A percentile compares a stretch with the other conserved stretches of the same genome.
Conservation (phyloP, 805 yeast genomes). For the Nakazawaea holstii region DNA sequence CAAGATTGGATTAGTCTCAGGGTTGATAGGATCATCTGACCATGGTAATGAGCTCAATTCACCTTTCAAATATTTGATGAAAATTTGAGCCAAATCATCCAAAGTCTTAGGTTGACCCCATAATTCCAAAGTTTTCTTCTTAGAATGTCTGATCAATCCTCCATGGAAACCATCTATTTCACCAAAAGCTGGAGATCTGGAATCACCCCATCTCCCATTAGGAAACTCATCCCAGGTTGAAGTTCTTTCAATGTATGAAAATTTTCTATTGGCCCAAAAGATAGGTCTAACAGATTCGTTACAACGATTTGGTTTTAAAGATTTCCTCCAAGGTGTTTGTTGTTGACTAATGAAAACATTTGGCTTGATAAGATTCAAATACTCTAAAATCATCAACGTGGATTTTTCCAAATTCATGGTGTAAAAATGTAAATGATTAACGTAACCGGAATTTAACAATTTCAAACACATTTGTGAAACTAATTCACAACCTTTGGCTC, state of each 20-base stretch:
- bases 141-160: constrained; percentile 75
- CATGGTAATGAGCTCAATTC: constrained; percentile 78
- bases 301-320: constrained; percentile 72
- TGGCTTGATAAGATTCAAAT: constrained; percentile 45
- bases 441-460: constrained; percentile 62
- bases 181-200: constrained; percentile 95
- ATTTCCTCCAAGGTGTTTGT: constrained; percentile 84
- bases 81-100: constrained; percentile 56
- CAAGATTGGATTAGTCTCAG: constrained; percentile 64
- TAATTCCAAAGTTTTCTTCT: constrained; percentile 70
- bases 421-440: constrained; percentile 89
- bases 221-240: constrained; percentile 98
- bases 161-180: constrained; percentile 80
- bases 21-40: constrained; percentile 87
- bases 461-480: constrained; percentile 78
- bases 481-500: constrained; percentile 79
- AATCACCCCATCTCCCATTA: constrained; percentile 98
- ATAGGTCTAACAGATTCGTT: constrained; percentile 88
- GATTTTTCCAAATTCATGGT: constrained; percentile 96
- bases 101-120: constrained; percentile 79
- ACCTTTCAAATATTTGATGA: constrained; percentile 68
- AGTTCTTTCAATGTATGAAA: constrained; percentile 83
- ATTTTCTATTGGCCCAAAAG: constrained; percentile 93
- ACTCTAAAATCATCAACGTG: constrained; percentile 81
- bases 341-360: constrained; percentile 23